Evolutionary conservation across 805 yeast genomes (phyloP).

Genomic region (Lachancea nothofagi): DNA sequence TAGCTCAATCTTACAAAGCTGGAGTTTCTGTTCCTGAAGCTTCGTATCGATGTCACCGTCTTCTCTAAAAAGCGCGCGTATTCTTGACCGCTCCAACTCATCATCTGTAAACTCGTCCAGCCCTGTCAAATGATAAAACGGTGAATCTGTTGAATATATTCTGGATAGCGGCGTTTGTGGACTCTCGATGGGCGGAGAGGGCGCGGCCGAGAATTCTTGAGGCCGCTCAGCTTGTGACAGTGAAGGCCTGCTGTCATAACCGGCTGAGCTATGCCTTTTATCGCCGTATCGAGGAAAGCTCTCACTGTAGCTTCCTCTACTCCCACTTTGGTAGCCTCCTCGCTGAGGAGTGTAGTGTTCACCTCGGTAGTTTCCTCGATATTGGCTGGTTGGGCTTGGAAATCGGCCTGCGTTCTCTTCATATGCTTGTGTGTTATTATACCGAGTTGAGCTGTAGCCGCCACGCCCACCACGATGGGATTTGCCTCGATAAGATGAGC

Average conservation of each 20-base stretch:
- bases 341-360: slow-evolving; percentile 4
- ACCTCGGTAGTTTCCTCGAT: slow-evolving; percentile 2
- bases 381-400: background rate
- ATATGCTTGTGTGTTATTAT: slow-evolving; percentile 1
- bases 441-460: slow-evolving; percentile 3
- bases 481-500: slow-evolving; percentile 6
- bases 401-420: slow-evolving; percentile 3
- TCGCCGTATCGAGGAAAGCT: background rate
- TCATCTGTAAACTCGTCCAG: slow-evolving; percentile 13
- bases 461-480: slow-evolving; percentile 10
- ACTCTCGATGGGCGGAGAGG: background rate
- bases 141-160: slow-evolving; percentile 15
- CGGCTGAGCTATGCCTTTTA: background rate
- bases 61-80: slow-evolving; percentile 18
- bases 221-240: slow-evolving; percentile 1
- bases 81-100: slow-evolving; percentile 12
- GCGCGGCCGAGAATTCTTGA: background rate
- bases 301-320: slow-evolving; percentile 2
- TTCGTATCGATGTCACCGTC: slow-evolving; percentile 22
- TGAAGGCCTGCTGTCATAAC: background rate
- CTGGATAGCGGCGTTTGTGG: slow-evolving; percentile 3
- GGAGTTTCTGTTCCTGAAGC: slow-evolving; percentile 21
- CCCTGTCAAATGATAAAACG: slow-evolving; percentile 22
- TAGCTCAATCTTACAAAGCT: slow-evolving; percentile 20
- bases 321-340: slow-evolving; percentile 1